Base-by-base conservation (phyloP, 2,329 filamentous ascomycete genomes). In the Emericellopsis cladophorae region DNA sequence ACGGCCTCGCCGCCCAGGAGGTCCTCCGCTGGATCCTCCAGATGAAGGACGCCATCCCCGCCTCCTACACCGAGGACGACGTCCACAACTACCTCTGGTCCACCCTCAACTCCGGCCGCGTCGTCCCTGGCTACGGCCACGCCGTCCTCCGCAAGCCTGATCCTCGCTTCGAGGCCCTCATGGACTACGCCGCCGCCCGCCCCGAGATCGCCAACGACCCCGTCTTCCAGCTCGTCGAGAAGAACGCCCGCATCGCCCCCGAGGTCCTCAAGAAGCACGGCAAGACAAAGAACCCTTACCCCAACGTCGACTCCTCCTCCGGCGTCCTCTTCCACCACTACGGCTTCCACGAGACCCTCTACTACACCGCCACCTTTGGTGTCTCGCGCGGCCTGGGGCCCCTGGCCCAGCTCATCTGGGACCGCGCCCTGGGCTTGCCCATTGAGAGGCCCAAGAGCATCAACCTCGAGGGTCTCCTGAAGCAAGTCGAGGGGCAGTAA, bases 381-480 rank as follows among this genome's bases (percentile, higher is more conserved):
- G 79, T 83, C 11, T 79, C 74, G 45, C 67, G 79, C 50, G 79
- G 79, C 40, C 69, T 98, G 14, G 92, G 92, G 7, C 92, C 92
- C 18, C 72, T 98, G 38, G 88, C 88, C 35, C 92, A 98, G 64
- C 72, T 98, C 48, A 83, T 98, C 59, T 96, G 92, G 92, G 90
- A 96, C 61, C 78, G 92, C 39, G 89, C 89, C 14, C 66, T 98
- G 47, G 92, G 92, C 41, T 69, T 96, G 57, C 92, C 92, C 10
- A 98, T 98, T 55, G 92, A 98, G 78, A 74, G 90, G 46, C 92
- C 92, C 39, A 98, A 98, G 84, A 94, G 86, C 64, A 94, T 96
- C 59, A 92, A 95, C 65, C 70, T 98, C 42, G 74, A 85, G 60
- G 90, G 90, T 10, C 67, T 98, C 50, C 66, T 95, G 50, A 82